A percentile compares a stretch with the other conserved stretches of the same genome.
phyloP scores from a whole-genome alignment of 2,329 filamentous ascomycete genomes.

The Aspergillus hortae region DNA sequence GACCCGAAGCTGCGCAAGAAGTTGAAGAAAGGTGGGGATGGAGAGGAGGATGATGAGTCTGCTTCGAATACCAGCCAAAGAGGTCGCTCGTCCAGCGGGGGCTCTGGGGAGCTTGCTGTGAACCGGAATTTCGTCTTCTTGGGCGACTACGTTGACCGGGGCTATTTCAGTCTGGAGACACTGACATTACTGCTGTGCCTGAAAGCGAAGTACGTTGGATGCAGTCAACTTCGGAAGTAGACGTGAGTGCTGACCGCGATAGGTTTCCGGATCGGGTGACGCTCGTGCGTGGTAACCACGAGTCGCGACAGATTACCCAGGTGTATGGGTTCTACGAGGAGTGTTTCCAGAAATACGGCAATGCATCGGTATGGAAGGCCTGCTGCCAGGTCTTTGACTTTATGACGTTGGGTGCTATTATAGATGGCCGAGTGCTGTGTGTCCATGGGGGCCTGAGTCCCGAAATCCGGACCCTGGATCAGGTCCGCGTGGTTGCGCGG shows the following conservation, averaged over 20 bases:
- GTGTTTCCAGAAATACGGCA: slow-evolving; percentile 72
- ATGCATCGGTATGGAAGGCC: slow-evolving; percentile 74
- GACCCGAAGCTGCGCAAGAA: slow-evolving; percentile 84
- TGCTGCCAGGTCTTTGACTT: slow-evolving; percentile 78
- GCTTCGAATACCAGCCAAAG: slow-evolving; percentile 16
- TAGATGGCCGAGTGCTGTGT: slow-evolving; percentile 71
- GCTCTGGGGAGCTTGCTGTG: slow-evolving; percentile 39
- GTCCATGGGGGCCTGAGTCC: slow-evolving; percentile 69
- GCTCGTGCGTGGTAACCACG: slow-evolving; percentile 70
- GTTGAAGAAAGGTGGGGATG: slow-evolving; percentile 54
- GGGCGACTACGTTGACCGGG: slow-evolving; percentile 70
- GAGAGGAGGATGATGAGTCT: slow-evolving; percentile 28
- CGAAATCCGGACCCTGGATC: slow-evolving; percentile 70
- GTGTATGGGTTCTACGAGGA: slow-evolving; percentile 79
- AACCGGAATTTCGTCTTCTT: slow-evolving; percentile 70
- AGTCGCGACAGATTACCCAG: slow-evolving; percentile 73
- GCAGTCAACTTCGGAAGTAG: neutral
- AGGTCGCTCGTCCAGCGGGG: slow-evolving; percentile 27
- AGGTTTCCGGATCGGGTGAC: slow-evolving; percentile 71
- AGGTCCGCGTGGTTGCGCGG: slow-evolving; percentile 69
- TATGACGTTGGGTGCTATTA: slow-evolving; percentile 68
- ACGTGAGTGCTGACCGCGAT: slow-evolving; percentile 2
- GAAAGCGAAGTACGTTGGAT: slow-evolving; percentile 55
- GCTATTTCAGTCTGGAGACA: slow-evolving; percentile 71
- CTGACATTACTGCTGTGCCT: slow-evolving; percentile 69